Evolutionary conservation across 306 rosid species (phyloP).

Genomic region (Hippophae gyantsensis): DNA sequence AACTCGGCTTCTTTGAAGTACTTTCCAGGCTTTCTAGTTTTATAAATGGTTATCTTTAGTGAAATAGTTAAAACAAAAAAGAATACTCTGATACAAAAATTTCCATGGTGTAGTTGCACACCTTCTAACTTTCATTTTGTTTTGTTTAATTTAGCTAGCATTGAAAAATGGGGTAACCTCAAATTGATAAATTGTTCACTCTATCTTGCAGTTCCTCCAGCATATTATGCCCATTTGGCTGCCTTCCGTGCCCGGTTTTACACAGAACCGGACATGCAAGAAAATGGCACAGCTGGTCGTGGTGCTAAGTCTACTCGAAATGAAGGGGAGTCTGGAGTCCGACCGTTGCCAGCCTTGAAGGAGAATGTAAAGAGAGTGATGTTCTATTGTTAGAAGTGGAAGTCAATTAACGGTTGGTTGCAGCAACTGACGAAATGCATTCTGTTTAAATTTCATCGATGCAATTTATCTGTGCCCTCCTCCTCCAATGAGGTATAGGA

Average conservation of each 20-base stretch:
- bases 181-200: conserved; percentile 11
- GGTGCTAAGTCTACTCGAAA: conserved; percentile 36
- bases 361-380: conserved; percentile 96
- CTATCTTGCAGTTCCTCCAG: conserved; percentile 68
- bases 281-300: conserved; percentile 49
- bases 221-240: conserved; percentile 89
- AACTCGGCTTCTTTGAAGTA: too few species aligned
- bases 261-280: conserved; percentile 81
- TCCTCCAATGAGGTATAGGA: too few species aligned
- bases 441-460: too few species aligned
- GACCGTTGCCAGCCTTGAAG: conserved; percentile 88
- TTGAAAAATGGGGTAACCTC: too few species aligned
- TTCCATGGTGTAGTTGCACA: too few species aligned
- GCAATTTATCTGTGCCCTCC: too few species aligned
- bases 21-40: too few species aligned
- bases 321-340: conserved; percentile 55
- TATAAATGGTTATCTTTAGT: too few species aligned
- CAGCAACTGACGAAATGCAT: too few species aligned
- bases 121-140: neutral
- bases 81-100: too few species aligned
- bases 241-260: conserved; percentile 94
- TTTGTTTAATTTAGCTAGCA: neutral
- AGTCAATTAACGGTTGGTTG: neutral
- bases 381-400: conserved; percentile 64
- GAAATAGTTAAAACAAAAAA: too few species aligned